These are phyloP conservation scores for Mycena belliarum DNA, from an alignment of 768 basidiomycete genomes.

Conservation along the genomic window DNA sequence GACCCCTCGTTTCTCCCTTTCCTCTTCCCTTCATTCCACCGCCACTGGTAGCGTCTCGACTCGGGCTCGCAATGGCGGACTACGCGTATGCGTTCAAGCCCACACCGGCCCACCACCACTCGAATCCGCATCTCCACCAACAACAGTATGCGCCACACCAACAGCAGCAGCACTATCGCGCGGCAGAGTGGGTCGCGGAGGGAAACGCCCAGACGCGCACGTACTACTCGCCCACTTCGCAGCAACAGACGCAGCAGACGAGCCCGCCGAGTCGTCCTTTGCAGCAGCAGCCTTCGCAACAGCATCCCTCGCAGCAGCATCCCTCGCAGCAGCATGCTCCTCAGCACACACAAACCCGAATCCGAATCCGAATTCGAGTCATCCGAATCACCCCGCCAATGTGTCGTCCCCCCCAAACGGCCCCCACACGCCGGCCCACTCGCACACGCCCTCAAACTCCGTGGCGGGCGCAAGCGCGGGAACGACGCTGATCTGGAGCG, in stretches of 20 bases:
- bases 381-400: too few relatives aligned
- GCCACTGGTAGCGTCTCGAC: too few relatives aligned
- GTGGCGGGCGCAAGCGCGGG: conserved; percentile 24
- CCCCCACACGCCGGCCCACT: background rate
- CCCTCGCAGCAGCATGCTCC: too few relatives aligned
- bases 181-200: too few relatives aligned
- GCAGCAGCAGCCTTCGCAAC: too few relatives aligned
- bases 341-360: too few relatives aligned
- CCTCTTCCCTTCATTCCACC: background rate
- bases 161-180: background rate
- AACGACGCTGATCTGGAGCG: conserved; percentile 76
- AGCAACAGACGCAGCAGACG: background rate
- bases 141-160: background rate
- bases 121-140: background rate
- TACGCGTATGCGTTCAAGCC: conserved; percentile 13
- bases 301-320: too few relatives aligned
- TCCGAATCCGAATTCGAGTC: too few relatives aligned
- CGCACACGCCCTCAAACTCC: conserved; percentile 15
- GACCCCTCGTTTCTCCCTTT: background rate
- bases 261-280: background rate
- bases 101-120: background rate
- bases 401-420: too few relatives aligned
- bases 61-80: conserved; percentile 1
- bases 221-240: background rate
- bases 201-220: too few relatives aligned